phyloP scores from a whole-genome alignment of 768 basidiomycete species.

The Peribolospora baueri region DNA sequence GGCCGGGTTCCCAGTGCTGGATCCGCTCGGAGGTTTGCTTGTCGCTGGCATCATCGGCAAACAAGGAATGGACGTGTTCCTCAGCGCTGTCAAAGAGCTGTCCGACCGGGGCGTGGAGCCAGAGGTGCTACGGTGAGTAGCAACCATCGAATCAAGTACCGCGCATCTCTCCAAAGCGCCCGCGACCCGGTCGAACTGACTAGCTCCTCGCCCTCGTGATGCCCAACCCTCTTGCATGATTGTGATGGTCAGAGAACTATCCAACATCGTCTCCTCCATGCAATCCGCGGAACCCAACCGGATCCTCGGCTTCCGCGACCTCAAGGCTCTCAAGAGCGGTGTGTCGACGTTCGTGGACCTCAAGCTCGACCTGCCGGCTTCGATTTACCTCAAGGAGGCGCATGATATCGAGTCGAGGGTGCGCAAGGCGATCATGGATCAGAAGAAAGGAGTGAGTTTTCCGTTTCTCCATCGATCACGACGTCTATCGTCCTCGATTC shows the following conservation, averaged over 20 bases:
- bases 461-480: no score
- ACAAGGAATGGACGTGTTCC: slow-evolving; percentile 11
- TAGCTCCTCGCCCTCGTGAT: neutral
- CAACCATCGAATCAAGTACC: neutral
- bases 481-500: no score
- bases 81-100: slow-evolving; percentile 11
- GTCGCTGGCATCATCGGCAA: slow-evolving; percentile 14
- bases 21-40: slow-evolving; percentile 66
- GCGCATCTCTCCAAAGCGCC: neutral
- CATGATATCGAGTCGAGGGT: slow-evolving; percentile 41
- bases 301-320: slow-evolving; percentile 15
- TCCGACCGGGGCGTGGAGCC: slow-evolving; percentile 15
- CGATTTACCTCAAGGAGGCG: slow-evolving; percentile 34
- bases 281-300: slow-evolving; percentile 18
- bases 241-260: neutral
- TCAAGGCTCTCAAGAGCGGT: slow-evolving; percentile 54
- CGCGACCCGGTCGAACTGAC: no score
- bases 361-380: slow-evolving; percentile 39
- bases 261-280: slow-evolving; percentile 20
- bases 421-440: neutral
- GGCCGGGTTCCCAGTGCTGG: slow-evolving; percentile 56
- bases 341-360: slow-evolving; percentile 67
- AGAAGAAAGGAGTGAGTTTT: neutral
- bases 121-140: neutral
- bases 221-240: neutral